Percentiles rank a stretch among this genome's conserved stretches.
Conservation (phyloP, 2,329 filamentous ascomycete species). For the Epichloe brachyelytri region DNA sequence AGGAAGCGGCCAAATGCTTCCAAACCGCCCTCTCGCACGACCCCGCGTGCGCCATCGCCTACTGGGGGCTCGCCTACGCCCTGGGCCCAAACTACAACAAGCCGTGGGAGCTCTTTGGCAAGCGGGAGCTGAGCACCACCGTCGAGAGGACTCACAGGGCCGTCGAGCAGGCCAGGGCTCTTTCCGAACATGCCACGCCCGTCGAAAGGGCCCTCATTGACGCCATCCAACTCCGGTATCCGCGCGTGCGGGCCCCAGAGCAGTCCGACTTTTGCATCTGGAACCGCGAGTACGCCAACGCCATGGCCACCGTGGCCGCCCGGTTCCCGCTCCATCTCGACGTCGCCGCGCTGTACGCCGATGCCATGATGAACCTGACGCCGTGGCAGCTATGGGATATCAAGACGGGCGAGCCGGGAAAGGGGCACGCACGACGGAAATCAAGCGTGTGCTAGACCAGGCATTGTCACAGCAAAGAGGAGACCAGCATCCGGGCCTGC, state of each 20-base stretch:
- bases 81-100: slow-evolving; percentile 69
- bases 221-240: slow-evolving; percentile 51
- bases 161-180: slow-evolving; percentile 14
- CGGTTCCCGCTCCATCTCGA: slow-evolving; percentile 28
- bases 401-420: slow-evolving; percentile 19
- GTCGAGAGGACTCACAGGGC: slow-evolving; percentile 25
- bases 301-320: slow-evolving; percentile 25
- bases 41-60: slow-evolving; percentile 43
- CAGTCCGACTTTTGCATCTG: slow-evolving; percentile 33
- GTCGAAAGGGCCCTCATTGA: slow-evolving; percentile 49
- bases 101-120: slow-evolving; percentile 59
- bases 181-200: slow-evolving; percentile 12
- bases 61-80: slow-evolving; percentile 60
- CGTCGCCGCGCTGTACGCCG: slow-evolving; percentile 23
- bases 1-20: slow-evolving; percentile 55
- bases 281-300: slow-evolving; percentile 23
- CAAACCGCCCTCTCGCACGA: slow-evolving; percentile 44
- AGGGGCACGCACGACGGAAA: slow-evolving; percentile 20
- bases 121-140: slow-evolving; percentile 39
- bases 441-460: slow-evolving; percentile 21
- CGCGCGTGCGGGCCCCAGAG: slow-evolving; percentile 28
- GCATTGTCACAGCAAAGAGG: slow-evolving; percentile 33
- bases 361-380: slow-evolving; percentile 35
- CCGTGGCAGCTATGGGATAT: slow-evolving; percentile 34
- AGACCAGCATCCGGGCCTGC: slow-evolving; percentile 50